These are phyloP conservation scores for Basidiobolus meristosporus DNA, from an alignment of 371 early-diverging fungal species.

Conservation along the genomic window DNA sequence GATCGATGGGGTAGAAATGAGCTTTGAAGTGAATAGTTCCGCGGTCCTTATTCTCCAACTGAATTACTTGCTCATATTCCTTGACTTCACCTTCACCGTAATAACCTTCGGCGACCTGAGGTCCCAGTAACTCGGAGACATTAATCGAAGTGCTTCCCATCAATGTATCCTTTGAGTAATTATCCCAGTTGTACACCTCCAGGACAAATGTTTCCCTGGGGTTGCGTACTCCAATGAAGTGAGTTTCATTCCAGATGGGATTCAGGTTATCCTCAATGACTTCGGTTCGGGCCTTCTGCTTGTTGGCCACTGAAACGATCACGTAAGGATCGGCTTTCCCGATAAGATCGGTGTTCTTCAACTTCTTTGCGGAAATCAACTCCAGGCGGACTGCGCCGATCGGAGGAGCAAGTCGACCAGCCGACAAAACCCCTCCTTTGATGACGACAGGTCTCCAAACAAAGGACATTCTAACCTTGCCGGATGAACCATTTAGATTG, in stretches of 20 bases:
- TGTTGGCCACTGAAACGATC: constrained; percentile 1
- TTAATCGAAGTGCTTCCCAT: constrained; percentile 31
- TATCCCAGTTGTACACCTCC: constrained; percentile 60
- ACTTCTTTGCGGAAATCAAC: constrained; percentile 44
- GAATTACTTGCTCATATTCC: too few relatives aligned
- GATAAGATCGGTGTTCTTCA: constrained; percentile 48
- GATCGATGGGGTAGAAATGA: background rate
- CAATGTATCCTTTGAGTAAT: constrained; percentile 33
- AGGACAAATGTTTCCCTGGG: constrained; percentile 41
- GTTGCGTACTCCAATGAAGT: constrained; percentile 48
- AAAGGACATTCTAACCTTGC: too few relatives aligned
- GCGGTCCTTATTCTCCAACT: too few relatives aligned
- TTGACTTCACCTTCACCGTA: too few relatives aligned
- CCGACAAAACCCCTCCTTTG: too few relatives aligned
- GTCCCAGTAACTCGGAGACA: constrained; percentile 10
- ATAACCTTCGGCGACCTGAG: too few relatives aligned
- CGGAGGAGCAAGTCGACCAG: constrained; percentile 16
- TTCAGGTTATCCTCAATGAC: constrained; percentile 46
- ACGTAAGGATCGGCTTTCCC: constrained; percentile 73
- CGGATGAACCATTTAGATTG: too few relatives aligned
- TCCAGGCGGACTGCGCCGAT: constrained; percentile 69
- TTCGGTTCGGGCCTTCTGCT: constrained; percentile 21
- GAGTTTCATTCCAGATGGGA: constrained; percentile 81
- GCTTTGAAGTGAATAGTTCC: background rate
- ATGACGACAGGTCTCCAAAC: too few relatives aligned